Percentiles rank a stretch among this genome's conserved stretches.
Evolutionary conservation across 805 yeast genomes (phyloP).

Genomic region (Sugiyamaella boreocaroliniensis): DNA sequence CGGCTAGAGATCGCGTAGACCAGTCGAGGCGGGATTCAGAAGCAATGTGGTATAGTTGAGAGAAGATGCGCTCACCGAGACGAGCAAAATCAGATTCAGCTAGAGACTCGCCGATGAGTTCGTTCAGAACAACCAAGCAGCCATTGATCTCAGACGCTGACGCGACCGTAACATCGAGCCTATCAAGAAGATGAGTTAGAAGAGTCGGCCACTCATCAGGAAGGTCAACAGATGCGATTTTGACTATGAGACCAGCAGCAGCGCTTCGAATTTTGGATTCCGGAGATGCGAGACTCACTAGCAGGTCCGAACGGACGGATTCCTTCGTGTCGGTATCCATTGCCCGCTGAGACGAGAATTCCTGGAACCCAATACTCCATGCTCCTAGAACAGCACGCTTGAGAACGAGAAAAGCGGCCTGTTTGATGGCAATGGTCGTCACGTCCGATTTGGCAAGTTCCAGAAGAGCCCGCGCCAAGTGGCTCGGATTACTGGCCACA

Average conservation of each 20-base stretch:
- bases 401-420: conserved; percentile 58
- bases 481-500: background rate
- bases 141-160: conserved; percentile 31
- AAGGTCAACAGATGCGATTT: conserved; percentile 80
- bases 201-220: conserved; percentile 85
- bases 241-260: conserved; percentile 69
- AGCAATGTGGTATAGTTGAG: conserved; percentile 19
- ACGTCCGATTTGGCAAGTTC: background rate
- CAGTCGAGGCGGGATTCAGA: conserved; percentile 1
- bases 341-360: conserved; percentile 55
- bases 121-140: conserved; percentile 38
- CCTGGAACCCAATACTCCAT: conserved; percentile 82
- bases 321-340: conserved; percentile 47
- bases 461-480: background rate
- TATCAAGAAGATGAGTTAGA: background rate
- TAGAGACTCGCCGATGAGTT: conserved; percentile 77
- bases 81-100: conserved; percentile 83
- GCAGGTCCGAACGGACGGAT: conserved; percentile 43
- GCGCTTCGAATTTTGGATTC: conserved; percentile 58
- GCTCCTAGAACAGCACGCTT: conserved; percentile 60
- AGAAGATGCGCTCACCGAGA: conserved; percentile 38
- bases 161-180: conserved; percentile 27
- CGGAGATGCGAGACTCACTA: conserved; percentile 42
- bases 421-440: conserved; percentile 26
- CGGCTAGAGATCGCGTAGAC: conserved; percentile 19